These are phyloP conservation scores for Coccomyxa subellipsoidea DNA, from an alignment of 163 green algal genomes.

Conservation along the genomic window DNA sequence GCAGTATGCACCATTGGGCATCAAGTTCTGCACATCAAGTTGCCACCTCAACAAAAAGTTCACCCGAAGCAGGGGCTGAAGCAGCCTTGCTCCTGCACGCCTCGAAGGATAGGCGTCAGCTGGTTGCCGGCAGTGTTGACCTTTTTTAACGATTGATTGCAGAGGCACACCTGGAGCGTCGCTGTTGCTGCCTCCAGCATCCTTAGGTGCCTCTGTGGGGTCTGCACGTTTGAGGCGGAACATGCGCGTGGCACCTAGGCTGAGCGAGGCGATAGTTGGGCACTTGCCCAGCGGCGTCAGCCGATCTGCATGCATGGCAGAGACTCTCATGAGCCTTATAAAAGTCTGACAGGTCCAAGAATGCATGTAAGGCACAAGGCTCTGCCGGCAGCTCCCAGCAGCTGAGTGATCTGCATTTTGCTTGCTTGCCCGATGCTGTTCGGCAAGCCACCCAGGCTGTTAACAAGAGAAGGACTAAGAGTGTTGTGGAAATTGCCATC, in stretches of 20 bases:
- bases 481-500: too few relatives aligned
- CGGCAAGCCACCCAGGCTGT: not conserved
- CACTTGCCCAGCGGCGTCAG: conserved; percentile 29
- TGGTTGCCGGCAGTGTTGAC: too few relatives aligned
- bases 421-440: not conserved
- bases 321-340: too few relatives aligned
- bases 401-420: not conserved
- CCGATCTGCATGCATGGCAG: conserved; percentile 22
- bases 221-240: conserved; percentile 20
- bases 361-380: too few relatives aligned
- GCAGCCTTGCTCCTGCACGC: not conserved
- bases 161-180: too few relatives aligned
- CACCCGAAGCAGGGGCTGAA: not conserved
- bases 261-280: conserved; percentile 40
- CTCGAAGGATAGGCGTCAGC: too few relatives aligned
- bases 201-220: not conserved
- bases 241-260: conserved; percentile 30
- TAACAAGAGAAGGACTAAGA: too few relatives aligned
- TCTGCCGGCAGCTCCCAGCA: too few relatives aligned
- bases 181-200: too few relatives aligned
- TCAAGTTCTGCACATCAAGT: not conserved
- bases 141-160: too few relatives aligned
- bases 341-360: too few relatives aligned
- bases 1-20: not conserved
- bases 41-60: not conserved